Conservation (phyloP, 306 rosid genomes). For the Cucurbita ficifolia region DNA sequence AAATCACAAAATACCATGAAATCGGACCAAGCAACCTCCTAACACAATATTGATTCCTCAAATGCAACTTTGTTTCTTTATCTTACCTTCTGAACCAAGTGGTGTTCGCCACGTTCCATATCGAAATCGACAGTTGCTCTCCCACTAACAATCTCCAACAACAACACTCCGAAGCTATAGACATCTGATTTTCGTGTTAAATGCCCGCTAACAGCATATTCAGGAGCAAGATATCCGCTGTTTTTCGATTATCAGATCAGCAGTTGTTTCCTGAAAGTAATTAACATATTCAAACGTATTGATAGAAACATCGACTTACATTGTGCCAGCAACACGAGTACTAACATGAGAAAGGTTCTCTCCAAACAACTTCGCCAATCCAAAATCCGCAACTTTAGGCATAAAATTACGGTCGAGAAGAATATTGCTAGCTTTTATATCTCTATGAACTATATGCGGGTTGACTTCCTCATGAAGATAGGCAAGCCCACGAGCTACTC, state of each 20-base stretch:
- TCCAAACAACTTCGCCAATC: slow-evolving; percentile 52
- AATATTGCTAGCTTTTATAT: slow-evolving; percentile 72
- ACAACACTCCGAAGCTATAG: slow-evolving; percentile 73
- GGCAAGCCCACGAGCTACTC: slow-evolving; percentile 63
- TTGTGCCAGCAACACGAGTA: slow-evolving; percentile 90
- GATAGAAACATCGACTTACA: slow-evolving; percentile 36
- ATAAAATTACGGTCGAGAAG: slow-evolving; percentile 53
- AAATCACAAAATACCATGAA: slow-evolving; percentile 6
- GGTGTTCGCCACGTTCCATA: slow-evolving; percentile 40
- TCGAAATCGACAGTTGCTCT: slow-evolving; percentile 37
- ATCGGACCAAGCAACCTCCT: not conserved
- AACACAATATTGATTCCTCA: not conserved
- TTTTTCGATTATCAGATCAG: slow-evolving; percentile 14
- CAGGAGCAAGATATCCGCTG: slow-evolving; percentile 96
- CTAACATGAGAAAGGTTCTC: slow-evolving; percentile 60
- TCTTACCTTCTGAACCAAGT: slow-evolving; percentile 76
- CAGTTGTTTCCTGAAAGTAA: slow-evolving; percentile 4
- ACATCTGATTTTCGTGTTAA: slow-evolving; percentile 82
- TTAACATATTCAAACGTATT: not conserved
- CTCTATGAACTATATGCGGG: slow-evolving; percentile 77
- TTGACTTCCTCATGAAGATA: slow-evolving; percentile 60
- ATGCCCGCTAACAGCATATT: slow-evolving; percentile 70
- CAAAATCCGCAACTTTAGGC: slow-evolving; percentile 75
- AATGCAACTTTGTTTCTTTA: not conserved
- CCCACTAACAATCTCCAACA: slow-evolving; percentile 65